phyloP scores from a whole-genome alignment of 2,329 filamentous ascomycete genomes.

The Grosmannia huntii region DNA sequence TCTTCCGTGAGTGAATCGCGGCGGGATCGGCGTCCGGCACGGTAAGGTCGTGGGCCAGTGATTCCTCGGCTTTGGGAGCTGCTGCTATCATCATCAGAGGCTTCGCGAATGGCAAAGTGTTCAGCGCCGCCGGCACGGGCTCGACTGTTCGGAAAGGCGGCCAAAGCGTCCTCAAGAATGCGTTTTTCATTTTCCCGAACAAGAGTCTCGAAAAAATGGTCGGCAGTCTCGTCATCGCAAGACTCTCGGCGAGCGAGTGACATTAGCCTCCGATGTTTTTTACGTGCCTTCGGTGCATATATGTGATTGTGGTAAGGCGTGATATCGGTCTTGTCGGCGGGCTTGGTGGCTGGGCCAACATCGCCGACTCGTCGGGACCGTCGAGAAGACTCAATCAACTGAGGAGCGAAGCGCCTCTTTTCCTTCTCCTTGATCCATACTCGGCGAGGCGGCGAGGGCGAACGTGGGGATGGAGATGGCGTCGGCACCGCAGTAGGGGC shows the following conservation, averaged over 20 bases:
- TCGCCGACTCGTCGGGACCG: constrained; percentile 57
- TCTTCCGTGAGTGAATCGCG: constrained; percentile 51
- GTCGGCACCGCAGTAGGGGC: constrained; percentile 40
- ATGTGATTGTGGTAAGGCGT: constrained; percentile 51
- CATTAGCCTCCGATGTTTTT: constrained; percentile 23
- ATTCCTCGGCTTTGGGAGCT: constrained; percentile 10
- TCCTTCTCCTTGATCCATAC: background rate
- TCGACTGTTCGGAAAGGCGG: constrained; percentile 62
- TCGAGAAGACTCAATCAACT: constrained; percentile 69
- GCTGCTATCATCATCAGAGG: constrained; percentile 40
- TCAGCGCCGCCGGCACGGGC: constrained; percentile 57
- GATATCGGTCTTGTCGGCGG: constrained; percentile 60
- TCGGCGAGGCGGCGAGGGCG: constrained; percentile 14
- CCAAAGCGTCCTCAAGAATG: constrained; percentile 57
- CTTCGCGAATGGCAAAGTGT: constrained; percentile 56
- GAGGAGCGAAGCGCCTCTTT: constrained; percentile 51
- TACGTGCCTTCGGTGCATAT: constrained; percentile 35
- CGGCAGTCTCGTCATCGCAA: constrained; percentile 62
- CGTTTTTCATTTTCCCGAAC: constrained; percentile 70
- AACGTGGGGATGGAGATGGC: constrained; percentile 28
- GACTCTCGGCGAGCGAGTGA: constrained; percentile 47
- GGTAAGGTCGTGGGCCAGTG: constrained; percentile 1
- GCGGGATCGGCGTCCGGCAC: constrained; percentile 20
- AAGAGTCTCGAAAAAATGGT: constrained; percentile 67
- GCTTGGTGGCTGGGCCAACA: constrained; percentile 45